phyloP scores from a whole-genome alignment of 2,329 filamentous ascomycete species.

The Alternaria infectoria region DNA sequence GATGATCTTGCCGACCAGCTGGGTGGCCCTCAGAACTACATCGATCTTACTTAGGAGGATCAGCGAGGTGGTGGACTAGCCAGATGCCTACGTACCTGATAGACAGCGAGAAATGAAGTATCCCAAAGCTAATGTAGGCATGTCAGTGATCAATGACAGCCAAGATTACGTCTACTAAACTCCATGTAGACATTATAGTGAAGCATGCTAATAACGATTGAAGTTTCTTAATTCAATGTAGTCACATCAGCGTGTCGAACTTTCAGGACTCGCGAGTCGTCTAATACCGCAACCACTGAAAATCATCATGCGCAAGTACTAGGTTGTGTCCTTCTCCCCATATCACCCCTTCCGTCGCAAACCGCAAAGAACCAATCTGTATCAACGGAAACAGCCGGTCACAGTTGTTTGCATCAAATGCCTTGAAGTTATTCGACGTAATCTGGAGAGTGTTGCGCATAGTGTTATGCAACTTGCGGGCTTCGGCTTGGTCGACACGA shows the following conservation, averaged over 20 bases:
- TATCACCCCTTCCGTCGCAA: slow-evolving; percentile 33
- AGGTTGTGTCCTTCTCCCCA: slow-evolving; percentile 40
- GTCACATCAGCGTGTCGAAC: no score
- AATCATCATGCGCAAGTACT: slow-evolving; percentile 38
- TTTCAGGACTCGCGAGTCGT: background rate
- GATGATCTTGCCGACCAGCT: background rate
- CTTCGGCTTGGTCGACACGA: slow-evolving; percentile 26
- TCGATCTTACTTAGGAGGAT: background rate
- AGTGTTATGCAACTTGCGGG: slow-evolving; percentile 24
- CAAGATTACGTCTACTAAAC: background rate
- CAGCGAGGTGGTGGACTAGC: background rate
- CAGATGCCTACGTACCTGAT: background rate
- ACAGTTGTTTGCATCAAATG: slow-evolving; percentile 32
- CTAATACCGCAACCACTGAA: slow-evolving; percentile 38
- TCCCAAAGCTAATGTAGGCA: background rate
- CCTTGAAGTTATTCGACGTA: slow-evolving; percentile 33
- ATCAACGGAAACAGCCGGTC: slow-evolving; percentile 34
- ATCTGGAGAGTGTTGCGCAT: slow-evolving; percentile 37
- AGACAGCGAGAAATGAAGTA: background rate
- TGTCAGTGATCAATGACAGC: fast-evolving
- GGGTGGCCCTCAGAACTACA: background rate
- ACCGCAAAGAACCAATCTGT: slow-evolving; percentile 34
- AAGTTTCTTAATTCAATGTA: no score
- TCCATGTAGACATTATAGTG: background rate
- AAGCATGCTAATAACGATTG: fast-evolving